phyloP scores from a whole-genome alignment of 108 stramenopile genomes.

The Phaeodactylum tricornutum region DNA sequence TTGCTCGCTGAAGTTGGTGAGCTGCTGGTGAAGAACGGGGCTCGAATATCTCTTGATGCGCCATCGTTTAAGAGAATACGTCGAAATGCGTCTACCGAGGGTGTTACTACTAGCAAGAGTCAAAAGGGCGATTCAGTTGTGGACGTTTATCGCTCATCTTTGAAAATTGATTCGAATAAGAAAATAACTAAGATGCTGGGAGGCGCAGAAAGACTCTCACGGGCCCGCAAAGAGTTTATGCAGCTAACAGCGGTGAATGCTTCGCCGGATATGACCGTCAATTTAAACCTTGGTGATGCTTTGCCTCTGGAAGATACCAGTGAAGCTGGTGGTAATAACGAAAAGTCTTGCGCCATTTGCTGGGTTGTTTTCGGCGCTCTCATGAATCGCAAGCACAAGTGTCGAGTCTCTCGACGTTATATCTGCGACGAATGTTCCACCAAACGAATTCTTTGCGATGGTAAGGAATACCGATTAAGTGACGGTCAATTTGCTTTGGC shows the following conservation, averaged over 20 bases:
- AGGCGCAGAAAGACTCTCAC: conserved; percentile 21
- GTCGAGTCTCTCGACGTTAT: conserved; percentile 48
- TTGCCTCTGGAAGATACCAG: conserved; percentile 26
- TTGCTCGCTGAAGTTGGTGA: conserved; percentile 28
- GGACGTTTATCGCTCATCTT: conserved; percentile 14
- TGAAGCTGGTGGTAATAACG: conserved; percentile 60
- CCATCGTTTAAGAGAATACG: conserved; percentile 24
- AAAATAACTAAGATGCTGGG: conserved; percentile 42
- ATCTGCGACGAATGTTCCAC: conserved; percentile 79
- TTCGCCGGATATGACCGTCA: no score
- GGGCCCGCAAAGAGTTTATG: conserved; percentile 19
- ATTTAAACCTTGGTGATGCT: no score
- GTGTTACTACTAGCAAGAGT: background rate
- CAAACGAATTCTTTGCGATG: conserved; percentile 41
- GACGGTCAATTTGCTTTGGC: conserved; percentile 73
- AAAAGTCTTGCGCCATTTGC: conserved; percentile 69
- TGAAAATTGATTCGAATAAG: conserved; percentile 39
- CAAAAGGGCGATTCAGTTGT: no score
- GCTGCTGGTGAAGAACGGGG: conserved; percentile 43
- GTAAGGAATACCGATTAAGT: conserved; percentile 49
- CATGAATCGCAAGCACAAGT: conserved; percentile 63
- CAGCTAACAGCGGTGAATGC: no score
- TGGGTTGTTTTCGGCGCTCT: conserved; percentile 73
- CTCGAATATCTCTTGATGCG: conserved; percentile 35
- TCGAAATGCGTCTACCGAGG: background rate